Evolutionary conservation across 2,329 filamentous ascomycete species (phyloP), one percentile per base, ranked within the genome.

Genomic region (Chrysoporthe cubensis): DNA sequence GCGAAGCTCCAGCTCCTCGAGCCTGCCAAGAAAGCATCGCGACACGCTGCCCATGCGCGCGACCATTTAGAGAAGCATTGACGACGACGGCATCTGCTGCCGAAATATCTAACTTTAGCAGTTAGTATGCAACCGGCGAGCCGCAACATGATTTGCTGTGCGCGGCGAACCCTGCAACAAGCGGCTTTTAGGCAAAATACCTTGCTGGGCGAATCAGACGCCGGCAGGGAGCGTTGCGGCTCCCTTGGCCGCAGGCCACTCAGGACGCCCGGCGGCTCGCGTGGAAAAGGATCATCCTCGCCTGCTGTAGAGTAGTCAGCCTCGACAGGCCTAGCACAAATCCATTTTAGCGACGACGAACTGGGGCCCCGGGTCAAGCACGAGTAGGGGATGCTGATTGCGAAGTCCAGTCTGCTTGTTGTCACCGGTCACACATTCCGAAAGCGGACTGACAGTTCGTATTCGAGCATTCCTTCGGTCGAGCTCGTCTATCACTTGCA

Each of bases 391-490:
- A 54, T 54, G 50, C 11, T 4, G 50, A 18, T 21, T 21, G 46
- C 7, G 46, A 48, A 48, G 16, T 32, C 21, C 50, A 32, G 50
- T 7, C 21, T 54, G 50, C 4, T 52, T 54, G 21, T 9, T 54
- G 50, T 54, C 26, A 21, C 50, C 54, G 54, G 54, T 40, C 54
- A 57, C 54, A 37, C 16, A 4, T 57, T 3, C 54, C 54, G 8
- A n/a, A 40, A 57, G 26, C 50, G 21, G 26, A 13, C 48, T 7
- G 14, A 40, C n/a, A 63, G 44, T 52, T 63, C 61, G 61, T 63
- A 63, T 63, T 63, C 61, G 54, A 3, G 34, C 21, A 18, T 54
- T 63, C 61, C 61, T 52, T 63, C 46, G 32, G 46, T 57, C 32
- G 32, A 57, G 54, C 40, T n/a, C 32, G 54, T 57, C 46, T 34